These are phyloP conservation scores for Papilionanthe hybrid DNA, from an alignment of 116 monocot genomes.

Conservation along the genomic window DNA sequence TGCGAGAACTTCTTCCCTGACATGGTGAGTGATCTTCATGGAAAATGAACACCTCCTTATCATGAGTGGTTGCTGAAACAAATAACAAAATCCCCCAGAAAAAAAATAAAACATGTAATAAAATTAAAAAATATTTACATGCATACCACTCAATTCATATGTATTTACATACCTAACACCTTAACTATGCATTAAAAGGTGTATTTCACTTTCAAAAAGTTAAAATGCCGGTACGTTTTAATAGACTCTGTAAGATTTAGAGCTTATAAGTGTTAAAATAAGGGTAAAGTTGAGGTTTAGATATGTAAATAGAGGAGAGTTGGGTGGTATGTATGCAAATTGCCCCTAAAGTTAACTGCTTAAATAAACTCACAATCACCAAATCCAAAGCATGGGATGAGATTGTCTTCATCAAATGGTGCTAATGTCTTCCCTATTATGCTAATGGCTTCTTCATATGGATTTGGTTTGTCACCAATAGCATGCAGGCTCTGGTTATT, in stretches of 20 bases:
- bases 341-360: neutral
- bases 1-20: slow-evolving; percentile 61
- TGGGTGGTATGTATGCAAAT: too few relatives aligned
- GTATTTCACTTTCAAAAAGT: too few relatives aligned
- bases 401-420: slow-evolving; percentile 69
- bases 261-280: neutral
- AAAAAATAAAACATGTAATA: neutral
- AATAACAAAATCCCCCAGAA: too few relatives aligned
- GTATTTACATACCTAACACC: too few relatives aligned
- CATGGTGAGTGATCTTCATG: slow-evolving; percentile 54
- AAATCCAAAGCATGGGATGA: slow-evolving; percentile 78
- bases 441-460: slow-evolving; percentile 69
- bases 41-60: slow-evolving; percentile 63
- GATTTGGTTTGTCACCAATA: slow-evolving; percentile 40
- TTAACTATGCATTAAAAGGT: too few relatives aligned
- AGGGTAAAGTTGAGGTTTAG: too few relatives aligned
- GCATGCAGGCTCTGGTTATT: slow-evolving; percentile 49
- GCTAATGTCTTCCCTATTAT: slow-evolving; percentile 64
- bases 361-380: slow-evolving; percentile 50
- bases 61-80: slow-evolving; percentile 38
- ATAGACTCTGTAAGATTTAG: too few relatives aligned
- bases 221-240: too few relatives aligned
- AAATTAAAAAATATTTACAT: too few relatives aligned
- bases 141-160: too few relatives aligned
- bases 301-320: too few relatives aligned